Evolutionary conservation across 257 asterid species (phyloP).

Genomic region (Penstemon eatonii): DNA sequence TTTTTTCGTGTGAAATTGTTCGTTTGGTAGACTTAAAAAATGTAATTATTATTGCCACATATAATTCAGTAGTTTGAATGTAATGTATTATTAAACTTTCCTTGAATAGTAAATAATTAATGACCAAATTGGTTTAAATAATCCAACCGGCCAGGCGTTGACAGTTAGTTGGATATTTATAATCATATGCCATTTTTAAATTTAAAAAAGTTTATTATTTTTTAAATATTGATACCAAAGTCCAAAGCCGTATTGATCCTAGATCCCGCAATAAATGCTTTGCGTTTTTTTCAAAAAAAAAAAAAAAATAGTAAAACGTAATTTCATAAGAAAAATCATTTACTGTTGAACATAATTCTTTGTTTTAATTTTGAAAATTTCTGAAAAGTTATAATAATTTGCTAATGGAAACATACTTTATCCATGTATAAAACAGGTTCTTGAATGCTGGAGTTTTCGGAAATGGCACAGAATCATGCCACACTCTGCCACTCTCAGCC

Average conservation of each 20-base stretch:
- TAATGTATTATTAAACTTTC: neutral
- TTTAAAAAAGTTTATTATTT: neutral
- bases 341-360: no score
- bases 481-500: constrained; percentile 50
- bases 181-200: neutral
- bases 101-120: neutral
- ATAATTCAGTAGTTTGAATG: no score
- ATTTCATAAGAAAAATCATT: no score
- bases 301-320: no score
- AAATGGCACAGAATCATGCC: constrained; percentile 42
- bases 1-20: neutral
- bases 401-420: no score
- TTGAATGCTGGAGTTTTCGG: constrained; percentile 59
- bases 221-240: neutral
- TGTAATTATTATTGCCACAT: no score
- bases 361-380: no score
- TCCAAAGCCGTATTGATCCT: neutral
- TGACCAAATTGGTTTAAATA: neutral
- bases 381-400: no score
- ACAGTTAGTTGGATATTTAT: neutral
- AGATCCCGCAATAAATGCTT: neutral
- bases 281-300: neutral
- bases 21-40: neutral
- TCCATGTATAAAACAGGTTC: constrained; percentile 29
- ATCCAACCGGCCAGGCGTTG: neutral